Percentiles rank a stretch among this genome's conserved stretches.
Evolutionary conservation across 129 eudicot genomes (phyloP).

Genomic region (Daucus carota): DNA sequence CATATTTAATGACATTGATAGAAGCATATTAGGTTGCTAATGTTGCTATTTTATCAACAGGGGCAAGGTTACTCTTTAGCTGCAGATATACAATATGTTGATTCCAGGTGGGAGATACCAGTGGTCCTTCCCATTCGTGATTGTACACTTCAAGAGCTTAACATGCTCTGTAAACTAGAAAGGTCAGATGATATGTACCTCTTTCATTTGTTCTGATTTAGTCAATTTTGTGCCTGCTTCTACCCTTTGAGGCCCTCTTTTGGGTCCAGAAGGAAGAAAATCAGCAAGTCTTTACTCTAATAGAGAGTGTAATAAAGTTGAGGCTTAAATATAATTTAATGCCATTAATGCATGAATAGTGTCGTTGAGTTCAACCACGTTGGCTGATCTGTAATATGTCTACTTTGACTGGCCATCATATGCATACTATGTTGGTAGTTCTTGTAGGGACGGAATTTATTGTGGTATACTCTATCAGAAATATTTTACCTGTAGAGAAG

Average conservation of each 20-base stretch:
- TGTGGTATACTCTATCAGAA: not conserved
- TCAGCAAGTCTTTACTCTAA: not conserved
- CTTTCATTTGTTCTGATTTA: not conserved
- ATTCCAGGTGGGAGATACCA: slow-evolving; percentile 90
- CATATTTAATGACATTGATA: not conserved
- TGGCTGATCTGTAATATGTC: not conserved
- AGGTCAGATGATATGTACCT: slow-evolving; percentile 35
- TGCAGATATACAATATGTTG: slow-evolving; percentile 96
- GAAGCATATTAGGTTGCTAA: slow-evolving; percentile 3
- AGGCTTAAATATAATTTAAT: not conserved
- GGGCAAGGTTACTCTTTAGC: slow-evolving; percentile 99
- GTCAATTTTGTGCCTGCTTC: not conserved
- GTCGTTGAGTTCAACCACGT: not conserved
- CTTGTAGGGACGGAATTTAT: no score
- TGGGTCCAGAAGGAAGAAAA: not conserved
- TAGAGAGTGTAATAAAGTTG: not conserved
- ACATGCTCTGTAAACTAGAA: slow-evolving; percentile 69
- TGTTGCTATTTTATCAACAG: slow-evolving; percentile 22
- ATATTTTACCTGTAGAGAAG: no score
- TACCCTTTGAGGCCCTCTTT: not conserved
- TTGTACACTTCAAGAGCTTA: slow-evolving; percentile 77
- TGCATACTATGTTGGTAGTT: no score
- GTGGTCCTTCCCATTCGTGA: slow-evolving; percentile 90
- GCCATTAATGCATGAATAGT: not conserved
- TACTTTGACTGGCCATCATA: not conserved